Conservation (phyloP, 495 filamentous ascomycete genomes). For the Penicillium argentinense region DNA sequence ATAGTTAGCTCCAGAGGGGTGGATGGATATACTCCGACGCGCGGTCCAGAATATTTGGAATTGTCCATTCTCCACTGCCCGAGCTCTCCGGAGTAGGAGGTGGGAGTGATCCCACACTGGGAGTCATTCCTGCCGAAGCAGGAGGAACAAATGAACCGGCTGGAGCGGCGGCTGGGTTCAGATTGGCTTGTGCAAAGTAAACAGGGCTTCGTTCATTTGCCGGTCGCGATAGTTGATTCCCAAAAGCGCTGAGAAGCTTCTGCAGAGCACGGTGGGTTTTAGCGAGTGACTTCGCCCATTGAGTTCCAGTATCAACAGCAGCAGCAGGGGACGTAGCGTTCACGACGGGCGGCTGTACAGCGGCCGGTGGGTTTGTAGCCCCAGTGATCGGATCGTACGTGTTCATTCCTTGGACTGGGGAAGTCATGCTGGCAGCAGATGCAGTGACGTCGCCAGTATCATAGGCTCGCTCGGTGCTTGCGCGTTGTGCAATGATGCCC, state of each 20-base stretch:
- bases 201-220: slow-evolving; percentile 7
- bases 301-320: slow-evolving; percentile 38
- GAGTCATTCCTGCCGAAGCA: slow-evolving; percentile 32
- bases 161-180: slow-evolving; percentile 6
- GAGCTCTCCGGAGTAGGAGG: slow-evolving; percentile 51
- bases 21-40: slow-evolving; percentile 51
- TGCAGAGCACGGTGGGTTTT: slow-evolving; percentile 48
- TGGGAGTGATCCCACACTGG: slow-evolving; percentile 39
- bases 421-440: slow-evolving; percentile 17
- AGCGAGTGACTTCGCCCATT: slow-evolving; percentile 49
- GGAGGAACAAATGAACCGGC: slow-evolving; percentile 20
- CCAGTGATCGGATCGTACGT: slow-evolving; percentile 35
- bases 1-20: slow-evolving; percentile 43
- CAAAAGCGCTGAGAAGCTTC: slow-evolving; percentile 45
- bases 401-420: slow-evolving; percentile 17
- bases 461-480: slow-evolving; percentile 35
- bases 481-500: slow-evolving; percentile 44
- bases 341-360: slow-evolving; percentile 21
- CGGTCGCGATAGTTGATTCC: slow-evolving; percentile 19
- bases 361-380: slow-evolving; percentile 25
- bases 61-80: slow-evolving; percentile 48
- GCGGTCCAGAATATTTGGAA: slow-evolving; percentile 46
- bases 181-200: slow-evolving; percentile 10
- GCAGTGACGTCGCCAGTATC: slow-evolving; percentile 17
- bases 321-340: slow-evolving; percentile 30